Conservation (phyloP, 306 rosid species). For the Dalbergia cultrata region DNA sequence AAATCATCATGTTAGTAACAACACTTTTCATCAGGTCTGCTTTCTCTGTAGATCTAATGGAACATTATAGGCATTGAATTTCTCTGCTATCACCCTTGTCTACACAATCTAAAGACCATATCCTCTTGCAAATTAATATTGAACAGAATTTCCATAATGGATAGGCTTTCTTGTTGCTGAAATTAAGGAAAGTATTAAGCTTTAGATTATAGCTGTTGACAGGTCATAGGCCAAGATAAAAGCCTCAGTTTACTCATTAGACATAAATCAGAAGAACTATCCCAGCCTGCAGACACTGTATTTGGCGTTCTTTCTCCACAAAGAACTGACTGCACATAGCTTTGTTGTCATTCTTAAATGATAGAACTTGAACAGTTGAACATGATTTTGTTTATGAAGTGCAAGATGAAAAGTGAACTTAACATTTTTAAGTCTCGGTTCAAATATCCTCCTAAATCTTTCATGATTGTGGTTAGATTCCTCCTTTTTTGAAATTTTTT, state of each 20-base stretch:
- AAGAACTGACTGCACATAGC: slow-evolving; percentile 13
- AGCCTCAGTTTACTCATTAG: background rate
- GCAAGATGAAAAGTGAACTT: slow-evolving; percentile 4
- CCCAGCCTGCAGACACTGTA: background rate
- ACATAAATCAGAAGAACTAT: background rate
- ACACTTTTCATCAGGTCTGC: no score
- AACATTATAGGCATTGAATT: slow-evolving; percentile 11
- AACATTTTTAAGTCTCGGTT: slow-evolving; percentile 3
- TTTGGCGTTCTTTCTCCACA: background rate
- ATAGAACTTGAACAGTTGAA: slow-evolving; percentile 25
- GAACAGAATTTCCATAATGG: slow-evolving; percentile 1
- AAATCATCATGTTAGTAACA: no score
- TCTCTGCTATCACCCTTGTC: slow-evolving; percentile 11
- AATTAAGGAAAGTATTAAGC: slow-evolving; percentile 19
- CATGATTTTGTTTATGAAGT: slow-evolving; percentile 36
- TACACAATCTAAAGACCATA: background rate
- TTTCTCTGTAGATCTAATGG: background rate
- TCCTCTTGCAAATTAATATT: background rate
- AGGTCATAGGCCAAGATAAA: slow-evolving; percentile 8
- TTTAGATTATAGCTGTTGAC: slow-evolving; percentile 21
- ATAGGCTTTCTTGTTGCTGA: slow-evolving; percentile 11
- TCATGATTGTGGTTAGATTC: slow-evolving; percentile 10
- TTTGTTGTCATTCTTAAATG: slow-evolving; percentile 22
- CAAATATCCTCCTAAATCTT: slow-evolving; percentile 1
- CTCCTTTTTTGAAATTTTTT: background rate